Evolutionary conservation across 2,329 filamentous ascomycete genomes (phyloP).

Genomic region (Cercospora sp.): DNA sequence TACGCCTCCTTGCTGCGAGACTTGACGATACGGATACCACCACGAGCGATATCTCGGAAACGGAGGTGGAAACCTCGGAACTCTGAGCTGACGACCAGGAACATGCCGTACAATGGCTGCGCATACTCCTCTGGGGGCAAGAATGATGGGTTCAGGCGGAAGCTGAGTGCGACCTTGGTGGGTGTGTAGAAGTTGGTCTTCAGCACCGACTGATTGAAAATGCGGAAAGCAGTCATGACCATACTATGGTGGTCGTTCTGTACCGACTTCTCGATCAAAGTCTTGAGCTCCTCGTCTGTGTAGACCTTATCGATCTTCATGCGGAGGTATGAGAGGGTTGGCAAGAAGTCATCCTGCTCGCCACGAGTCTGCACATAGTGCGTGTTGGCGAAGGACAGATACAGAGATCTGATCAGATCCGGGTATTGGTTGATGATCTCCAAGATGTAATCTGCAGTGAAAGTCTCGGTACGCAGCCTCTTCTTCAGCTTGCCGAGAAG

Average conservation of each 20-base stretch:
- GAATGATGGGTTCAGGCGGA: slow-evolving; percentile 87
- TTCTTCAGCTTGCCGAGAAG: slow-evolving; percentile 93
- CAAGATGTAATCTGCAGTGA: slow-evolving; percentile 95
- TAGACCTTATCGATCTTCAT: slow-evolving; percentile 72
- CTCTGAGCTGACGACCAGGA: slow-evolving; percentile 94
- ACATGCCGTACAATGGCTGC: slow-evolving; percentile 94
- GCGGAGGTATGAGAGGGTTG: slow-evolving; percentile 67
- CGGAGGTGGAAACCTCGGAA: slow-evolving; percentile 96
- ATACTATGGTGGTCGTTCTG: slow-evolving; percentile 94
- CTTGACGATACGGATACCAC: slow-evolving; percentile 98
- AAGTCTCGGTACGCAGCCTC: slow-evolving; percentile 90
- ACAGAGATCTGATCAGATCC: slow-evolving; percentile 79
- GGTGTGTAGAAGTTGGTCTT: slow-evolving; percentile 99
- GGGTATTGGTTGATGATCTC: slow-evolving; percentile 95
- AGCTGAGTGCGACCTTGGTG: slow-evolving; percentile 96
- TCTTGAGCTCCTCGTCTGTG: slow-evolving; percentile 70
- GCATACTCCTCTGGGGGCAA: slow-evolving; percentile 90
- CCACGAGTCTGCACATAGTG: slow-evolving; percentile 72
- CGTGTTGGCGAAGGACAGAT: slow-evolving; percentile 85
- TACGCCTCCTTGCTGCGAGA: slow-evolving; percentile 95
- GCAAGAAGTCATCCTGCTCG: slow-evolving; percentile 67
- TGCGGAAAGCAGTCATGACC: slow-evolving; percentile 94
- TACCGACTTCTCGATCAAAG: slow-evolving; percentile 75
- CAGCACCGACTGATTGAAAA: slow-evolving; percentile 89
- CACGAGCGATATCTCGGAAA: slow-evolving; percentile 94